Evolutionary conservation across 1,139 yeast genomes (phyloP), one percentile per base, ranked within the genome.

Genomic region (Pichia sp.): DNA sequence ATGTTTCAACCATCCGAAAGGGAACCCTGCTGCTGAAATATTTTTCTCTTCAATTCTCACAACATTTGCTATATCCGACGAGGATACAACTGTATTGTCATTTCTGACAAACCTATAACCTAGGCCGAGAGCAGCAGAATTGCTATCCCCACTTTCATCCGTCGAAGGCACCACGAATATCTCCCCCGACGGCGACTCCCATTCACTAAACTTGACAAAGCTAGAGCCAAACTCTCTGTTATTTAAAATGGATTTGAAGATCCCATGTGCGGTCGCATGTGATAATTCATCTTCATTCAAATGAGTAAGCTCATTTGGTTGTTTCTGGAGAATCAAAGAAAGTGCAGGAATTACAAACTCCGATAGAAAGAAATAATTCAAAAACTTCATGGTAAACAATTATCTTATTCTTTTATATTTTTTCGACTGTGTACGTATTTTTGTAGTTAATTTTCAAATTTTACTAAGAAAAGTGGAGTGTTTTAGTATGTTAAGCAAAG

Each of bases 11-110:
- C 53, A 47, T 12, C 55, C 36, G 58, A 61, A 62, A 1, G 69
- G 69, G 43, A 65, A 66, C 1, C 67, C 67, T 49, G 56, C 40
- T 9, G 61, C 53, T 2, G 56, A 16, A 28, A 66, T 56, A 46
- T 64, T 55, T 42, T 58, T 59, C 51, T 65, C 66, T 42, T 58
- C 54, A 8, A 64, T 57, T 26, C 50, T 41, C 2, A 37, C 47
- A 23, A 54, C 53, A 28, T 49, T 47, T 10, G 34, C 22, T 5
- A 46, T 3, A 25, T 52, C 52, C 1, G 31, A 23, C 12, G 46
- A 18, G 8, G 16, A n/a, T 6, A 44, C 41, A n/a, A 40, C 41
- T 1, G 34, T 10, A 12, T 44, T 39, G 9, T 56, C 52, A 13
- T 44, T 34, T 41, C 48, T 49, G 9, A 52, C 26, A 18, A 57